These are phyloP conservation scores for Grosmannia penicillata DNA, from an alignment of 2,329 filamentous ascomycete species.

Conservation along the genomic window DNA sequence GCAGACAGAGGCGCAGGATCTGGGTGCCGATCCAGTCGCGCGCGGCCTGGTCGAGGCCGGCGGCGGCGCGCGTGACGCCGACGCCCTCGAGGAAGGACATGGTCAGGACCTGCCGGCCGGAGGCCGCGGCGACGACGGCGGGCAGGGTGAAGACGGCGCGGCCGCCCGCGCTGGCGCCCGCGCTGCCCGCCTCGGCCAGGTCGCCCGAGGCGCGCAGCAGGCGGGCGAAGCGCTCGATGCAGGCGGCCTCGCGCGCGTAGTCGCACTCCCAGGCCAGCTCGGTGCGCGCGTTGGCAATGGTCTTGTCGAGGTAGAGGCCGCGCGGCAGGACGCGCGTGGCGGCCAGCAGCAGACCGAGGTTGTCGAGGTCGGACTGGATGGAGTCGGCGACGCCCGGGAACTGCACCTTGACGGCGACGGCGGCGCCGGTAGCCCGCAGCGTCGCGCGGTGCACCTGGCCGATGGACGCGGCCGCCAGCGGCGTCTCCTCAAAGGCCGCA, in stretches of 20 bases:
- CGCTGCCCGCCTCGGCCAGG: not conserved
- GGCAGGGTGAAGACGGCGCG: constrained; percentile 61
- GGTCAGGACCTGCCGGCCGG: constrained; percentile 33
- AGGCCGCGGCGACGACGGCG: constrained; percentile 9
- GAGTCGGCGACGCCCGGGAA: constrained; percentile 93
- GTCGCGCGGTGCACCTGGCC: constrained; percentile 86
- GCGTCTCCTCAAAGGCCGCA: constrained; percentile 71
- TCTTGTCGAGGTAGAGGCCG: constrained; percentile 90
- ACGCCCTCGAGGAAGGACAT: constrained; percentile 84
- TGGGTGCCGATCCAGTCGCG: constrained; percentile 94
- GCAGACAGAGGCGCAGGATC: constrained; percentile 77
- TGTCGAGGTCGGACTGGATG: constrained; percentile 92
- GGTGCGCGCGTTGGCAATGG: constrained; percentile 82
- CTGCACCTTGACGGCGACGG: constrained; percentile 91
- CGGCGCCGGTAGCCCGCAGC: constrained; percentile 56
- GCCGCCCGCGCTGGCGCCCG: constrained; percentile 12
- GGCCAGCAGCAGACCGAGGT: constrained; percentile 77
- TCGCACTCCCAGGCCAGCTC: constrained; percentile 97
- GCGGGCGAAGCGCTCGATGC: constrained; percentile 58
- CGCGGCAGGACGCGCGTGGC: constrained; percentile 82
- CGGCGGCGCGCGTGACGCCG: constrained; percentile 63
- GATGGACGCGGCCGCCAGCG: constrained; percentile 90
- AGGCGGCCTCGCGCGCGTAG: constrained; percentile 77
- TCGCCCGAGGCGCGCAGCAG: constrained; percentile 42
- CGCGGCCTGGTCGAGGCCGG: constrained; percentile 63